Evolutionary conservation across 768 basidiomycete genomes (phyloP).

Genomic region (Leccinum obscurum): DNA sequence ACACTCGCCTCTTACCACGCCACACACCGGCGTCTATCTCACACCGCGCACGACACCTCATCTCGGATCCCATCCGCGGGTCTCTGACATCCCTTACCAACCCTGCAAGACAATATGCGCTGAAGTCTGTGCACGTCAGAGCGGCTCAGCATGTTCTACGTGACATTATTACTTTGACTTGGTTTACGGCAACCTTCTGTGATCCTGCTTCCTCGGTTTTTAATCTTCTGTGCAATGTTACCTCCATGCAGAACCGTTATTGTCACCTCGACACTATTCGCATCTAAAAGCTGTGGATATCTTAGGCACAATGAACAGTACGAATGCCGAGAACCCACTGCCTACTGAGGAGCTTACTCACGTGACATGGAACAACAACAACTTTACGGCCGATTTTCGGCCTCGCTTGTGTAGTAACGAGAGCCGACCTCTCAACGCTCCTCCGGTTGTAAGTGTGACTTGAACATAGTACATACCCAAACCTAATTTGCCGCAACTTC

Average conservation of each 20-base stretch:
- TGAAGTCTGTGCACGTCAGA: background rate
- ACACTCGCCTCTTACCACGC: conserved; percentile 14
- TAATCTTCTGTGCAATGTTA: background rate
- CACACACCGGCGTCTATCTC: conserved; percentile 15
- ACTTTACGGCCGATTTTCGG: background rate
- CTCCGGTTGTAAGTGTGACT: background rate
- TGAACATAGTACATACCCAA: background rate
- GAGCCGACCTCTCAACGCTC: too few relatives aligned
- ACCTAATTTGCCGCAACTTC: background rate
- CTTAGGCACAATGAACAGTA: too few relatives aligned
- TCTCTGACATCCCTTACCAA: too few relatives aligned
- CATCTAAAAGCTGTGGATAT: too few relatives aligned
- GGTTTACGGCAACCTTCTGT: background rate
- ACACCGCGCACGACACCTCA: background rate
- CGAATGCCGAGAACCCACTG: too few relatives aligned
- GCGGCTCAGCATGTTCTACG: background rate
- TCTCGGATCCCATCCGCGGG: background rate
- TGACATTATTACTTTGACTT: background rate
- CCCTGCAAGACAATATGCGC: too few relatives aligned
- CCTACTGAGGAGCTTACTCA: too few relatives aligned
- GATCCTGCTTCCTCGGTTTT: background rate
- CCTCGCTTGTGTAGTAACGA: background rate
- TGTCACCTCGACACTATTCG: too few relatives aligned
- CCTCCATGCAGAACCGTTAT: too few relatives aligned
- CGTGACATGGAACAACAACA: background rate